Percentiles rank a stretch among this genome's conserved stretches.
Evolutionary conservation across 2,329 filamentous ascomycete species (phyloP).

Genomic region (Xylariaceae sp.): DNA sequence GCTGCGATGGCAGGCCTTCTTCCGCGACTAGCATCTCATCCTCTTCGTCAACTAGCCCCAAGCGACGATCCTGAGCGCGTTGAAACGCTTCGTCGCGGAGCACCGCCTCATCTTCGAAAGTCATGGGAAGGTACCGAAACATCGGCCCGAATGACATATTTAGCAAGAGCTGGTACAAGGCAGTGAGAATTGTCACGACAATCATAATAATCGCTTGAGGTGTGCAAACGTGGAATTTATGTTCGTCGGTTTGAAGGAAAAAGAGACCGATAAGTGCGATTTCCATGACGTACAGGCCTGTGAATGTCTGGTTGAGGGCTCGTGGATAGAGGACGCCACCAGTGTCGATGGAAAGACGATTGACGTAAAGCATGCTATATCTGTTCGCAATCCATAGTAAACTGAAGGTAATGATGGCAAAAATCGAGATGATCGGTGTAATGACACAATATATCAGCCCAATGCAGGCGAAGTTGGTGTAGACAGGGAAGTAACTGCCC

Average conservation of each 20-base stretch:
- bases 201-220: slow-evolving; percentile 88
- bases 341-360: slow-evolving; percentile 86
- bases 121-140: slow-evolving; percentile 89
- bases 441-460: slow-evolving; percentile 88
- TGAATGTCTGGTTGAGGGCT: slow-evolving; percentile 95
- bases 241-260: slow-evolving; percentile 72
- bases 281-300: slow-evolving; percentile 94
- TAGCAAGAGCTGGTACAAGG: slow-evolving; percentile 78
- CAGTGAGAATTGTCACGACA: slow-evolving; percentile 72
- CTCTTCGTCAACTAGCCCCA: slow-evolving; percentile 65
- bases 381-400: slow-evolving; percentile 94
- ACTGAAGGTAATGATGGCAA: slow-evolving; percentile 90
- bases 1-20: slow-evolving; percentile 48
- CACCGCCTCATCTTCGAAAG: slow-evolving; percentile 92
- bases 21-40: slow-evolving; percentile 50
- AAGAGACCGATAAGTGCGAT: slow-evolving; percentile 89
- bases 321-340: slow-evolving; percentile 90
- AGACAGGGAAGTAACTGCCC: slow-evolving; percentile 94
- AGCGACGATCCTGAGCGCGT: slow-evolving; percentile 73
- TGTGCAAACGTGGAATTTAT: slow-evolving; percentile 64
- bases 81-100: slow-evolving; percentile 90
- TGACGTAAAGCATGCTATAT: slow-evolving; percentile 97
- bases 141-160: slow-evolving; percentile 86
- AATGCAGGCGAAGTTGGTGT: slow-evolving; percentile 96
- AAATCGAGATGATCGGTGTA: slow-evolving; percentile 87